Evolutionary conservation across 306 rosid species (phyloP), one percentile per base, ranked within the genome.

Genomic region (Cicer cuneatum): DNA sequence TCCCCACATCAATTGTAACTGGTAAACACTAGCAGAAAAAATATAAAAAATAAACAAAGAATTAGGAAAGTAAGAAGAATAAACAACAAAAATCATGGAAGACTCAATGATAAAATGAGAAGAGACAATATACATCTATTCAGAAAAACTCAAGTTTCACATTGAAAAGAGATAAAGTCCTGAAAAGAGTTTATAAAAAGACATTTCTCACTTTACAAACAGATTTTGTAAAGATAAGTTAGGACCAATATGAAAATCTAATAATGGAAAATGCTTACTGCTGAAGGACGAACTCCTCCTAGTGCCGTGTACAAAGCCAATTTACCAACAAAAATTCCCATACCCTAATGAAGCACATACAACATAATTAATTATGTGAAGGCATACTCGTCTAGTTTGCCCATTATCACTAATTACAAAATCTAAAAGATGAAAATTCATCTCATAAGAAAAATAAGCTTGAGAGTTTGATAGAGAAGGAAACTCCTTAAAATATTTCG

Each of bases 251-350:
- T 29, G 4, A 29, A 29, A 29, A 29, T 29, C 35, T 29, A 29
- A 29, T 29, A 24, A 37, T 43, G 35, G 49, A 57, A 78, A 78
- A 80, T 49, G 51, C 93, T 87, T 89, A 92, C 99, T 1, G 92
- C 80, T 33, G 99, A 95, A 78, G 99, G 98, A 75, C 98, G 98
- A 85, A 95, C 79, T 69, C 99, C 99, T 75, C 99, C 99, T 48
- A 95, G 97, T 38, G 97, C 98, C 0, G 98, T 82, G 71, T 95
- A 92, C 80, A 92, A 73, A 60, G 99, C 80, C 85, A 95, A 85
- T 78, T 95, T 95, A 71, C 99, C 99, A 13, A 92, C 99, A 21
- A 98, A 97, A 85, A 95, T 95, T 43, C 99, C 99, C 99, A 95
- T 95, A 47, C 99, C 99, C 99, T 94, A 29, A 29, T 29, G 85